Base-by-base conservation (phyloP, 257 asterid species). In the Solanum piurae region DNA sequence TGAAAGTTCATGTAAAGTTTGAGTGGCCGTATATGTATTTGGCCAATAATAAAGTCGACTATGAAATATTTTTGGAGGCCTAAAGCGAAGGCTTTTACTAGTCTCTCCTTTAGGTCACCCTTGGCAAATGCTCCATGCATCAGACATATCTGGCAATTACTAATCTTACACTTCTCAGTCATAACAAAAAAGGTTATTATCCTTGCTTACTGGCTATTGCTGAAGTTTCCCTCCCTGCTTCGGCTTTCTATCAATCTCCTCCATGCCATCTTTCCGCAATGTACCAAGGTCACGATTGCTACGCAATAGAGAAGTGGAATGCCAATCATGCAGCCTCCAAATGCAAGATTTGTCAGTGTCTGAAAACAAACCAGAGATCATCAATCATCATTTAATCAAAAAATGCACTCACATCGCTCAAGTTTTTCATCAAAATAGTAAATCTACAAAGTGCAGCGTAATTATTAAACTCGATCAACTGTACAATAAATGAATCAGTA, bases 261-360 rank as follows among this genome's bases (percentile, higher is more conserved):
- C 96, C 96, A 93, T 27, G 93, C 96, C 84, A 92, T 92, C 88
- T 89, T 97, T 62, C 98, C 98, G 40, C 98, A 95, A 77, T 92
- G 91, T 36, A 89, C 89, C 89, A 95, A 89, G 21, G 96, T 94
- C 69, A 93, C 62, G 10, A 90, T 42, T 77, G 98, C 93, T 89
- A 92, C 27, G 64, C 88, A 89, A 83, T 94, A 94, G 38, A 97
- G 94, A 83, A 97, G 93, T 68, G 99, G 99, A 89, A 97, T 95
- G 86, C 98, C 93, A 58, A 95, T 73, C 33, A 93, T 89, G 87
- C 99, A 97, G 88, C 99, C 99, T 52, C 98, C 98, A 49, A 93
- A 90, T 36, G 94, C 91, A 88, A 97, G 98, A 91, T 97, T 94
- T 86, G 90, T 88, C 89, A 97, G 86, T 25, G 98, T 97, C 99